phyloP scores from a whole-genome alignment of 2,329 filamentous ascomycete species.

The Colletotrichum aenigma region DNA sequence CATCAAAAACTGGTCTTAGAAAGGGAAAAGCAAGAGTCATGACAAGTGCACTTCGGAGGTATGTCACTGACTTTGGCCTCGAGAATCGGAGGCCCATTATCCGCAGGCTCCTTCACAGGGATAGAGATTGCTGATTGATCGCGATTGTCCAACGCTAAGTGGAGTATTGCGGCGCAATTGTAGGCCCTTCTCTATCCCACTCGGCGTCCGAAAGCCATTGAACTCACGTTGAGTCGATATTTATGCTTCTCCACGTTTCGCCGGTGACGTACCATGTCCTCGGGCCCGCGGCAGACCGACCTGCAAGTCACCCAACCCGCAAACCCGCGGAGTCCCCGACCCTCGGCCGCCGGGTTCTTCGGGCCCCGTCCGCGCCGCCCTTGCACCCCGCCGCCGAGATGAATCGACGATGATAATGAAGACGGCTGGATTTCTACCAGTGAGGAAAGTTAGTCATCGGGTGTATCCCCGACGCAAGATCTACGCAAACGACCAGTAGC shows the following conservation, averaged over 20 bases:
- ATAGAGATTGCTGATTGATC: background rate
- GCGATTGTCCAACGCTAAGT: background rate
- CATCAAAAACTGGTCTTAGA: no score
- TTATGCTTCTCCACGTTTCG: background rate
- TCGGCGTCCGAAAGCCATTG: accelerated
- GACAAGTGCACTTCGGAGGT: no score
- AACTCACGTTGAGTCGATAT: accelerated
- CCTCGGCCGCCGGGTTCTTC: background rate
- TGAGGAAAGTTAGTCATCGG: background rate
- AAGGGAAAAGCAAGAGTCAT: no score
- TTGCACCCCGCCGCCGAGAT: background rate
- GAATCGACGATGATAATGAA: background rate
- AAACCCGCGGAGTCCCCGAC: background rate
- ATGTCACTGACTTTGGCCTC: no score
- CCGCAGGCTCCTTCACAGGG: no score
- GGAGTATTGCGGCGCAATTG: accelerated
- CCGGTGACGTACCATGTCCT: background rate
- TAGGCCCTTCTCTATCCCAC: background rate
- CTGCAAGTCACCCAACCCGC: background rate
- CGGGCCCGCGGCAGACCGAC: background rate
- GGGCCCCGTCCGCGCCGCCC: background rate
- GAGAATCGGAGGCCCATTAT: no score
- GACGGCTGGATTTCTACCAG: background rate
- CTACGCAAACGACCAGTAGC: accelerated
- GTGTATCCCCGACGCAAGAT: background rate